phyloP scores from a whole-genome alignment of 108 stramenopile species.

The Mediolabrus comicus region DNA sequence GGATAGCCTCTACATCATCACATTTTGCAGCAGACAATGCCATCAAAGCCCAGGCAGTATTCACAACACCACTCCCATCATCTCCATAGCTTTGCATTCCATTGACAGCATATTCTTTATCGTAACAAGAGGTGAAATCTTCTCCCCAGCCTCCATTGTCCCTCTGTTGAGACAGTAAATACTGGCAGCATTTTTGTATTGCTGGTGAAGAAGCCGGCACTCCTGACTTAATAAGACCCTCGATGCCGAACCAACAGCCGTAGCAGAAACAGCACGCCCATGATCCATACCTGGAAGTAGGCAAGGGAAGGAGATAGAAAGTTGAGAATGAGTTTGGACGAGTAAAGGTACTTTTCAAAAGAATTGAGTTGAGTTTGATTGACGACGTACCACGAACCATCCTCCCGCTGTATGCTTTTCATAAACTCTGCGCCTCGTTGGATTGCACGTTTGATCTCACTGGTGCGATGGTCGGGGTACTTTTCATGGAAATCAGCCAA shows the following conservation, averaged over 20 bases:
- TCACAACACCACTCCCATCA: slow-evolving; percentile 93
- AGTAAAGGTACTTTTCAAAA: no score
- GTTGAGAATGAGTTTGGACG: neutral
- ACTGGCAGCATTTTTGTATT: slow-evolving; percentile 64
- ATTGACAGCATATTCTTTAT: slow-evolving; percentile 90
- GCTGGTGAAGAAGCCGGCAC: slow-evolving; percentile 57
- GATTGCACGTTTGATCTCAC: slow-evolving; percentile 77
- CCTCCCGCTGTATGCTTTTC: slow-evolving; percentile 89
- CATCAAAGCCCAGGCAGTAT: slow-evolving; percentile 97
- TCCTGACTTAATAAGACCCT: slow-evolving; percentile 84
- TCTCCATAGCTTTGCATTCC: slow-evolving; percentile 91
- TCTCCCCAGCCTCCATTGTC: slow-evolving; percentile 99
- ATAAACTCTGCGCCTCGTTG: slow-evolving; percentile 85
- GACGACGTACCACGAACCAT: slow-evolving; percentile 88
- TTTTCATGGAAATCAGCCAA: slow-evolving; percentile 86
- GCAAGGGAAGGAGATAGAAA: neutral
- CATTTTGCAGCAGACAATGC: slow-evolving; percentile 85
- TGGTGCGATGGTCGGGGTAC: slow-evolving; percentile 73
- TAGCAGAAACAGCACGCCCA: slow-evolving; percentile 98
- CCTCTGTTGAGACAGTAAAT: slow-evolving; percentile 77
- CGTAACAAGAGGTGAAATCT: slow-evolving; percentile 95
- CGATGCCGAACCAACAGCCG: slow-evolving; percentile 96
- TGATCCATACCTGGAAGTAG: slow-evolving; percentile 65
- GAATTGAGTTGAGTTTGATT: neutral
- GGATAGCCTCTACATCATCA: slow-evolving; percentile 75